These are phyloP conservation scores for Metschnikowia gelsemii DNA, from an alignment of 805 yeast genomes.

Conservation along the genomic window DNA sequence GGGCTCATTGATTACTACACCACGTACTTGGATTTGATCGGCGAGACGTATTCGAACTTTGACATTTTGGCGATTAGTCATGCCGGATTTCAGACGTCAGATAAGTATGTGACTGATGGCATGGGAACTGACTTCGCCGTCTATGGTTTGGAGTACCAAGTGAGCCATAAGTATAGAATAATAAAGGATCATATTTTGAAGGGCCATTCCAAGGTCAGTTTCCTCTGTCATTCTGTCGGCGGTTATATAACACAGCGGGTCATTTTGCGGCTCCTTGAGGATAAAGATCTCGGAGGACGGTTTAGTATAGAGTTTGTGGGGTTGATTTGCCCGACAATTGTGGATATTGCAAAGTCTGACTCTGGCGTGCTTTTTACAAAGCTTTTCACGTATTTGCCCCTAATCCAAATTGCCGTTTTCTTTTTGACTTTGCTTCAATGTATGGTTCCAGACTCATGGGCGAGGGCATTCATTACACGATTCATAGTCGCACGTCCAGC, in stretches of 20 bases:
- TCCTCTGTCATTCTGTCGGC: slow-evolving; percentile 75
- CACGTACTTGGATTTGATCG: slow-evolving; percentile 49
- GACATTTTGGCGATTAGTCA: slow-evolving; percentile 65
- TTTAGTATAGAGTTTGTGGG: slow-evolving; percentile 49
- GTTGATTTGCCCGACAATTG: slow-evolving; percentile 67
- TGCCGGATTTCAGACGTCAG: slow-evolving; percentile 50
- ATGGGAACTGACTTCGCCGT: slow-evolving; percentile 18
- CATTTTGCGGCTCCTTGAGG: slow-evolving; percentile 29
- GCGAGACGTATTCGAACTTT: slow-evolving; percentile 40
- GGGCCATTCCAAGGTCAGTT: slow-evolving; percentile 33
- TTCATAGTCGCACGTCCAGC: slow-evolving; percentile 28
- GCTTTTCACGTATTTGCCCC: slow-evolving; percentile 30
- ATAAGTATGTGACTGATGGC: slow-evolving; percentile 24
- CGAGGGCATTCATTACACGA: slow-evolving; percentile 23
- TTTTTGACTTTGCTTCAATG: slow-evolving; percentile 30
- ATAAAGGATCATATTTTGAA: slow-evolving; percentile 34
- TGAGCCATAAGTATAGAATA: slow-evolving; percentile 56
- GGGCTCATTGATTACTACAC: slow-evolving; percentile 67
- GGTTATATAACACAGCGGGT: slow-evolving; percentile 60
- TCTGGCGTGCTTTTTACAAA: slow-evolving; percentile 32
- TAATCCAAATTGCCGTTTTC: slow-evolving; percentile 29
- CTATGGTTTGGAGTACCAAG: slow-evolving; percentile 52
- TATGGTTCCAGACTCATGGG: slow-evolving; percentile 27
- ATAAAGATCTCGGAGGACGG: slow-evolving; percentile 23
- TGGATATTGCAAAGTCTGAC: slow-evolving; percentile 51